Evolutionary conservation across 306 rosid genomes (phyloP).

Genomic region (Trifolium repens): DNA sequence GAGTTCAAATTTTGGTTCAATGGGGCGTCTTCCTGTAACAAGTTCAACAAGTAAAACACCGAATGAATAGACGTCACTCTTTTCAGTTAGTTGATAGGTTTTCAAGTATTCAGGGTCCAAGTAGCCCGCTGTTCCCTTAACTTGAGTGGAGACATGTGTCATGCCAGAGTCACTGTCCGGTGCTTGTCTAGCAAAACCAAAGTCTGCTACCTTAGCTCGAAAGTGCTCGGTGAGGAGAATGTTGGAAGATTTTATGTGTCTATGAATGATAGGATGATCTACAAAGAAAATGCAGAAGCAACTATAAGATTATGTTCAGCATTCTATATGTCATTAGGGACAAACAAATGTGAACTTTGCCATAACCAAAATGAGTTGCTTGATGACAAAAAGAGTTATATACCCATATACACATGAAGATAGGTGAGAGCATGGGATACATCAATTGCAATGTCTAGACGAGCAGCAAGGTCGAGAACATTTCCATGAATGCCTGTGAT

Average conservation of each 20-base stretch:
- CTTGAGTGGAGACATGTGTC: slow-evolving; percentile 93
- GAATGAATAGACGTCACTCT: slow-evolving; percentile 96
- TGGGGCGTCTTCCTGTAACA: slow-evolving; percentile 94
- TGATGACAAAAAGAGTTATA: slow-evolving; percentile 35
- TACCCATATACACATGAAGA: slow-evolving; percentile 95
- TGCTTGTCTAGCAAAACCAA: slow-evolving; percentile 93
- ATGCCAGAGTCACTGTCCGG: slow-evolving; percentile 87
- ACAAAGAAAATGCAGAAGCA: slow-evolving; percentile 35
- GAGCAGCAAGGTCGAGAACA: slow-evolving; percentile 69
- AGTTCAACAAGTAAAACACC: slow-evolving; percentile 93
- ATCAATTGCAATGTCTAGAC: slow-evolving; percentile 90
- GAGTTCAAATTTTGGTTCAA: slow-evolving; percentile 82
- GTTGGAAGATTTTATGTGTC: slow-evolving; percentile 96
- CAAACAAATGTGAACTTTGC: slow-evolving; percentile 13
- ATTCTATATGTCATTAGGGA: slow-evolving; percentile 5
- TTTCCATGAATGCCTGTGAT: slow-evolving; percentile 71
- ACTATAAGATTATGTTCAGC: slow-evolving; percentile 41
- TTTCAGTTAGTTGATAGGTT: slow-evolving; percentile 92
- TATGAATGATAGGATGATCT: slow-evolving; percentile 96
- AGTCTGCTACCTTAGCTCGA: slow-evolving; percentile 96
- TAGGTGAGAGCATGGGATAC: slow-evolving; percentile 97
- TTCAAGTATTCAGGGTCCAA: slow-evolving; percentile 96
- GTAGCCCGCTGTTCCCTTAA: slow-evolving; percentile 99
- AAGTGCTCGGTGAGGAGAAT: slow-evolving; percentile 80
- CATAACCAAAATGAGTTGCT: slow-evolving; percentile 15